A percentile compares a stretch with the other conserved stretches of the same genome.
Evolutionary conservation across 2,329 filamentous ascomycete species (phyloP).

Genomic region (Rhynchosporium agropyri): DNA sequence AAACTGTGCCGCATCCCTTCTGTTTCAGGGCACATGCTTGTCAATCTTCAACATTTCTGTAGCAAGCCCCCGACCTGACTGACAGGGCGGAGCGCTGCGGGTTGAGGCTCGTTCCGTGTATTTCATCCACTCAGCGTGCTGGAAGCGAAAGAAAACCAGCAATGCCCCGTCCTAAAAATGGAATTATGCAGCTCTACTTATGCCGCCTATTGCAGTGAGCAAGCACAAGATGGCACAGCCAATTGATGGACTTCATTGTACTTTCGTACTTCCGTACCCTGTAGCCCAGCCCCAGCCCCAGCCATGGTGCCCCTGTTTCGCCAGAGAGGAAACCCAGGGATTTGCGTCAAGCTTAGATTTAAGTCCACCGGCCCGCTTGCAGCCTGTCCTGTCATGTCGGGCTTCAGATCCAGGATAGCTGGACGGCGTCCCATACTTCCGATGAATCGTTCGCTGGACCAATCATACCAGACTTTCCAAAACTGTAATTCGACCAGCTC

Average conservation of each 20-base stretch:
- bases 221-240: neutral
- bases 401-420: conserved; percentile 1
- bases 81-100: neutral
- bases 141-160: conserved; percentile 6
- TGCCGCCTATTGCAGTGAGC: too few species aligned
- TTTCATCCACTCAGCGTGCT: conserved; percentile 9
- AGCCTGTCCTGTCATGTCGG: conserved; percentile 2
- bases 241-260: conserved; percentile 5
- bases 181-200: neutral
- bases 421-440: neutral
- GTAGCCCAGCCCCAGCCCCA: neutral
- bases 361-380: neutral
- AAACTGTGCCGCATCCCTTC: conserved; percentile 13
- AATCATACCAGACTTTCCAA: neutral
- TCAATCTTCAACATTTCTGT: conserved; percentile 8
- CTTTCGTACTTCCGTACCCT: neutral
- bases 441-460: neutral
- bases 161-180: conserved; percentile 7
- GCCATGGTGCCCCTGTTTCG: conserved; percentile 4
- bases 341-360: conserved; percentile 8
- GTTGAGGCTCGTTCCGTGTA: conserved; percentile 7
- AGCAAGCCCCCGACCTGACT: neutral
- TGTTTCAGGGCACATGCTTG: conserved; percentile 15
- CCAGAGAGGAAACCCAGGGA: neutral
- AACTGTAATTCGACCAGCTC: neutral